Evolutionary conservation across 2,329 filamentous ascomycete species (phyloP).

Genomic region (Trichoderma brevicompactum): DNA sequence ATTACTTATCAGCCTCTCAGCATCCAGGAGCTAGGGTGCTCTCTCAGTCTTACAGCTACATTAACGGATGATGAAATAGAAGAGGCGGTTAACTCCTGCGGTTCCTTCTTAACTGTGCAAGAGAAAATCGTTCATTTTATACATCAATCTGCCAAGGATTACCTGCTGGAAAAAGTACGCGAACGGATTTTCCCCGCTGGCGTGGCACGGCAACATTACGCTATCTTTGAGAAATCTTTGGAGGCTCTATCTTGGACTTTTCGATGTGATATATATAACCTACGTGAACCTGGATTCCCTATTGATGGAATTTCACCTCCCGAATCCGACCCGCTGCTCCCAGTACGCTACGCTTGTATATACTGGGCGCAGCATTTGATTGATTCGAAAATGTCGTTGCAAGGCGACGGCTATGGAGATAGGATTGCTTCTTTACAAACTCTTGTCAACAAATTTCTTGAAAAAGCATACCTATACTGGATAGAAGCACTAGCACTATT

Average conservation of each 20-base stretch:
- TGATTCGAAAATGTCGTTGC: neutral
- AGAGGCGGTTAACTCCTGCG: constrained; percentile 36
- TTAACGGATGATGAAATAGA: too few relatives aligned
- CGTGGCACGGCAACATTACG: too few relatives aligned
- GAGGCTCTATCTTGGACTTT: too few relatives aligned
- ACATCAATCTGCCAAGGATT: constrained; percentile 52
- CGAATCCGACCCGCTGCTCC: too few relatives aligned
- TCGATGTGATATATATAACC: too few relatives aligned
- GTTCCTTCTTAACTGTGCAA: constrained; percentile 46
- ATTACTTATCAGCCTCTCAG: constrained; percentile 44
- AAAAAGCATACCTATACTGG: neutral
- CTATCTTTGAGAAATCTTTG: too few relatives aligned
- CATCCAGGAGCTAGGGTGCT: constrained; percentile 38
- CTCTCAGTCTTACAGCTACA: neutral
- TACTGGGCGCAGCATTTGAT: too few relatives aligned
- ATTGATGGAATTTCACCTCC: too few relatives aligned
- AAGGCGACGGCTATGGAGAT: neutral
- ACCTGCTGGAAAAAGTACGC: constrained; percentile 38
- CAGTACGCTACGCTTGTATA: too few relatives aligned
- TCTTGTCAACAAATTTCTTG: neutral
- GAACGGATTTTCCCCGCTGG: constrained; percentile 43
- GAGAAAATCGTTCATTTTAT: constrained; percentile 43
- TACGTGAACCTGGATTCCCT: too few relatives aligned
- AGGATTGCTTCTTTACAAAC: neutral
- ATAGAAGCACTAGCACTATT: neutral